Evolutionary conservation across 2,329 filamentous ascomycete genomes (phyloP).

Genomic region (Sporothrix mexicana): DNA sequence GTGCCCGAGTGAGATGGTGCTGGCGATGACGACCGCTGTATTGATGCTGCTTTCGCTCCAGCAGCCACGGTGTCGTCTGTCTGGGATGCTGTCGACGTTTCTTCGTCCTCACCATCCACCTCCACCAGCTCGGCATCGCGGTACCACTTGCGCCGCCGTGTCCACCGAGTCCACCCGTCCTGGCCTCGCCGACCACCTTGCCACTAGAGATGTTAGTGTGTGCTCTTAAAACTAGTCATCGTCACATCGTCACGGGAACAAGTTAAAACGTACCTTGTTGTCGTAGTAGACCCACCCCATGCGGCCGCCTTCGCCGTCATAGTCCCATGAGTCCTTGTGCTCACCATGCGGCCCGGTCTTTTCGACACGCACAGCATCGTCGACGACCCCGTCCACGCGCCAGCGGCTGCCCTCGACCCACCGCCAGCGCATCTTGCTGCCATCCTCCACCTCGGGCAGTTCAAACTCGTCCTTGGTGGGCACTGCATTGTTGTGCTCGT

Average conservation of each 20-base stretch:
- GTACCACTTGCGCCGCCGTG: conserved; percentile 91
- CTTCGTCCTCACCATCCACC: conserved; percentile 49
- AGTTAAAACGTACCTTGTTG: conserved; percentile 67
- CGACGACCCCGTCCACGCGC: conserved; percentile 78
- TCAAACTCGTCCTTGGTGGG: conserved; percentile 74
- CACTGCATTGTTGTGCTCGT: conserved; percentile 87
- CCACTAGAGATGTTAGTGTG: conserved; percentile 60
- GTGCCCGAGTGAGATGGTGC: conserved; percentile 31
- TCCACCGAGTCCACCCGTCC: conserved; percentile 95
- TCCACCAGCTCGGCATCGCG: conserved; percentile 96
- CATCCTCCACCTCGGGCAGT: conserved; percentile 66
- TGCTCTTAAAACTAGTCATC: too few relatives aligned
- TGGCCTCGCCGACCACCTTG: conserved; percentile 80
- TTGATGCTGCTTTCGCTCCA: conserved; percentile 45
- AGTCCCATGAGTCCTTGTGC: conserved; percentile 55
- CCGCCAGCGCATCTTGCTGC: conserved; percentile 63
- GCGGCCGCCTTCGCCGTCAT: conserved; percentile 65
- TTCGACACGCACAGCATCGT: conserved; percentile 50
- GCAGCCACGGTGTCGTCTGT: conserved; percentile 52
- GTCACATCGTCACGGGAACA: too few relatives aligned
- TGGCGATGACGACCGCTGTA: conserved; percentile 30
- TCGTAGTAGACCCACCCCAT: conserved; percentile 98
- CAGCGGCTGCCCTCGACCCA: conserved; percentile 89
- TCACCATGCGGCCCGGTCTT: conserved; percentile 37
- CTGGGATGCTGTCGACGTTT: conserved; percentile 41